A percentile compares a stretch with the other conserved stretches of the same genome.
Evolutionary conservation across 331 rosid species (phyloP).

Genomic region (Pyrus hybrid): DNA sequence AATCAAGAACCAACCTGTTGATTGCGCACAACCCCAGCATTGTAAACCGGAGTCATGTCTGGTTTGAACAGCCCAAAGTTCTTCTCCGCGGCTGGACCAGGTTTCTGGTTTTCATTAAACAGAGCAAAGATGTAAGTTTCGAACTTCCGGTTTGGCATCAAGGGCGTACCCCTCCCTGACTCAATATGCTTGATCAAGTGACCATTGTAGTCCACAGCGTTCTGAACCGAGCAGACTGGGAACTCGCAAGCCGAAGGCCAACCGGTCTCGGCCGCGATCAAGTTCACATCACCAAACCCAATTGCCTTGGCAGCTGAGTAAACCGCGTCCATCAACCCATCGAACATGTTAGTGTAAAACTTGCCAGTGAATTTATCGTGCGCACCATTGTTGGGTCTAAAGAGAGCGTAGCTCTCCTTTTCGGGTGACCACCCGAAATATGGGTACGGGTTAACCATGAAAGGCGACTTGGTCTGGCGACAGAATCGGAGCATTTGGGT

Average conservation of each 20-base stretch:
- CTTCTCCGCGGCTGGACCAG: conserved; percentile 79
- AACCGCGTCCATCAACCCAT: conserved; percentile 58
- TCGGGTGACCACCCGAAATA: conserved; percentile 66
- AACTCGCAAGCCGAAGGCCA: conserved; percentile 84
- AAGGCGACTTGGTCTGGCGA: conserved; percentile 48
- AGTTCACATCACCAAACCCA: conserved; percentile 49
- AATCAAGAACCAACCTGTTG: conserved; percentile 26
- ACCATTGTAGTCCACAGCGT: conserved; percentile 48
- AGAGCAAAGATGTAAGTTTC: conserved; percentile 61
- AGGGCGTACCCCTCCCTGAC: conserved; percentile 59
- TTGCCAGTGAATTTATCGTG: conserved; percentile 42
- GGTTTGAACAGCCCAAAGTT: conserved; percentile 79
- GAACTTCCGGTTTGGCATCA: conserved; percentile 78
- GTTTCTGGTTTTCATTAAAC: conserved; percentile 79
- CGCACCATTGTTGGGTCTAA: conserved; percentile 51
- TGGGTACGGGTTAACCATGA: conserved; percentile 90
- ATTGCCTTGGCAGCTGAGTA: conserved; percentile 54
- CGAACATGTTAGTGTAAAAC: conserved; percentile 68
- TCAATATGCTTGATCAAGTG: conserved; percentile 44
- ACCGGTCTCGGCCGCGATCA: conserved; percentile 71
- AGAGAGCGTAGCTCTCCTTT: conserved; percentile 42
- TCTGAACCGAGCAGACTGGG: conserved; percentile 49
- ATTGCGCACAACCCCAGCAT: conserved; percentile 44
- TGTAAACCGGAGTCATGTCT: conserved; percentile 71
- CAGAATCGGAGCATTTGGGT: conserved; percentile 54